phyloP scores from a whole-genome alignment of 805 yeast species.

The Yamadazyma philogaea region DNA sequence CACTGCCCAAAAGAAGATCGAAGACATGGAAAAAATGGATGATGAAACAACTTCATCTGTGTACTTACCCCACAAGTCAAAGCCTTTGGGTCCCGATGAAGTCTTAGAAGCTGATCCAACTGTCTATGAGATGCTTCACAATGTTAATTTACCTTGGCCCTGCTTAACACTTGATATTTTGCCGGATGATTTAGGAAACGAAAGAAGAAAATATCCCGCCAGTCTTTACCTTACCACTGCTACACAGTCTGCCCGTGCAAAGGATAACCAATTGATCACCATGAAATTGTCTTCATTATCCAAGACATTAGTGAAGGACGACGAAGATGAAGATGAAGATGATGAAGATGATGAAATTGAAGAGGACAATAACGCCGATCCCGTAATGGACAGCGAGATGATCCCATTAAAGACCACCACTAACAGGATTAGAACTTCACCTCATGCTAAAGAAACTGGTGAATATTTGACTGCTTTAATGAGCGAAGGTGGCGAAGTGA shows the following conservation, averaged over 20 bases:
- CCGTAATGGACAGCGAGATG: slow-evolving; percentile 83
- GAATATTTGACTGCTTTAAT: slow-evolving; percentile 85
- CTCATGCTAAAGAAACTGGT: slow-evolving; percentile 67
- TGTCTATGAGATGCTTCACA: slow-evolving; percentile 95
- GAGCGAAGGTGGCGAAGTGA: slow-evolving; percentile 88
- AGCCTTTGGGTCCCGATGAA: slow-evolving; percentile 93
- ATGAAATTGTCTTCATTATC: slow-evolving; percentile 78
- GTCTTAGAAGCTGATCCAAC: slow-evolving; percentile 94
- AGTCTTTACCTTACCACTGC: slow-evolving; percentile 84
- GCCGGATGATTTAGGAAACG: slow-evolving; percentile 83
- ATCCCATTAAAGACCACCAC: slow-evolving; percentile 78
- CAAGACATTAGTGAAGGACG: slow-evolving; percentile 84
- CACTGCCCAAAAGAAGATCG: slow-evolving; percentile 28
- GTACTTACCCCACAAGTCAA: slow-evolving; percentile 84
- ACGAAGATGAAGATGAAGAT: slow-evolving; percentile 71
- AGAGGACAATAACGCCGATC: slow-evolving; percentile 62
- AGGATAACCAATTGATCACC: slow-evolving; percentile 84
- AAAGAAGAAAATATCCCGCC: slow-evolving; percentile 88
- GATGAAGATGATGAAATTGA: slow-evolving; percentile 73
- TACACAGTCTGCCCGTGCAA: slow-evolving; percentile 83
- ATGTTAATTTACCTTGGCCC: slow-evolving; percentile 94
- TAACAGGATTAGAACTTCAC: slow-evolving; percentile 82
- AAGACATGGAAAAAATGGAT: slow-evolving; percentile 35
- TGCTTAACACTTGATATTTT: slow-evolving; percentile 86
- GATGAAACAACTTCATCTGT: slow-evolving; percentile 39